Evolutionary conservation across 2,329 filamentous ascomycete species (phyloP).

Genomic region (Ophioceras dolichostomum): DNA sequence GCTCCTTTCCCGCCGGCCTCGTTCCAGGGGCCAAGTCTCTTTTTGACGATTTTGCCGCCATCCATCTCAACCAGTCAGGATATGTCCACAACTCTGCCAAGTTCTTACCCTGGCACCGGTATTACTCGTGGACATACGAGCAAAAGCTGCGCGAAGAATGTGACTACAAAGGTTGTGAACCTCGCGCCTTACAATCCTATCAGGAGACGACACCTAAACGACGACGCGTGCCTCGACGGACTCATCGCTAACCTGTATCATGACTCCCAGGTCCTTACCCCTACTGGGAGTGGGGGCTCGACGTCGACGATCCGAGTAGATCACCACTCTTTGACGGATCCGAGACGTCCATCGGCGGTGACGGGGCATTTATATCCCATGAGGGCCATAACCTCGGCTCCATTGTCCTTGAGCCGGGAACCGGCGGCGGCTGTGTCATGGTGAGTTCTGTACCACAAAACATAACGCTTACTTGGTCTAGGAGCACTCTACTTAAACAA

Average conservation of each 20-base stretch:
- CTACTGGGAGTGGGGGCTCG: conserved; percentile 28
- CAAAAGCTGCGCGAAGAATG: conserved; percentile 19
- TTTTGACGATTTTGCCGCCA: background rate
- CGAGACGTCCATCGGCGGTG: conserved; percentile 27
- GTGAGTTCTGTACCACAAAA: no score
- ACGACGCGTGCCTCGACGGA: no score
- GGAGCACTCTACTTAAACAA: no score
- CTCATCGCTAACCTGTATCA: no score
- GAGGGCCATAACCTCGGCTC: conserved; percentile 2
- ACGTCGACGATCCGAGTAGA: conserved; percentile 19
- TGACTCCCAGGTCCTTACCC: conserved; percentile 5
- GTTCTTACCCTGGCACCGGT: conserved; percentile 24
- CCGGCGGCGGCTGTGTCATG: conserved; percentile 39
- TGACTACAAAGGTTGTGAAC: conserved; percentile 20
- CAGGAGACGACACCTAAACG: no score
- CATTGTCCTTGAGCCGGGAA: conserved; percentile 26
- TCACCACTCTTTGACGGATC: conserved; percentile 33
- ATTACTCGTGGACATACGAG: conserved; percentile 22
- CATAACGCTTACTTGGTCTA: no score
- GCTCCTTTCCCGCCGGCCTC: background rate
- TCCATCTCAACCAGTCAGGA: background rate
- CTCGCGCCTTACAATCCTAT: no score
- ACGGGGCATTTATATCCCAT: conserved; percentile 22
- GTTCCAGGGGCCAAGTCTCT: background rate
- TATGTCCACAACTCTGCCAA: conserved; percentile 9